Conservation (phyloP, 2,329 filamentous ascomycete species). For the Pseudopyricularia cyperi region DNA sequence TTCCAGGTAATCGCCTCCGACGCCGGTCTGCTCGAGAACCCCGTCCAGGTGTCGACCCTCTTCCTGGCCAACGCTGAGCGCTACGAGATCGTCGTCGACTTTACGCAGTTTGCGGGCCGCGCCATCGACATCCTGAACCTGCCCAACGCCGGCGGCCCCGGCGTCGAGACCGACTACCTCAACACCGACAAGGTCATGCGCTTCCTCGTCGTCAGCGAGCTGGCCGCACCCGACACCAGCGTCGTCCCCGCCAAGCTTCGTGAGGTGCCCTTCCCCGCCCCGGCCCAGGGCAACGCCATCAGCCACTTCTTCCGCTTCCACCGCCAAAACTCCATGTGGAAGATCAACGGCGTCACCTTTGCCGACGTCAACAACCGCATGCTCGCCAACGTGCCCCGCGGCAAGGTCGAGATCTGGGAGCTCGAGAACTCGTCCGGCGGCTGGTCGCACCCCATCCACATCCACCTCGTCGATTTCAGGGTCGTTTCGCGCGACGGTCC, state of each 20-base stretch:
- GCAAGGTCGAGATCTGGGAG: constrained; percentile 34
- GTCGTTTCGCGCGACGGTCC: constrained; percentile 31
- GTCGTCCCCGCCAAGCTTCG: constrained; percentile 20
- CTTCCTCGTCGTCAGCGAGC: constrained; percentile 31
- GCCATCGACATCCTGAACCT: constrained; percentile 27
- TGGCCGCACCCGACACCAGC: constrained; percentile 18
- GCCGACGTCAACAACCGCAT: constrained; percentile 32
- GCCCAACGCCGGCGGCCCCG: constrained; percentile 18
- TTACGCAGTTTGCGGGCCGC: constrained; percentile 31
- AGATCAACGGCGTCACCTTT: constrained; percentile 37
- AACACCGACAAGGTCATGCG: constrained; percentile 38
- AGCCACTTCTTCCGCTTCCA: constrained; percentile 33
- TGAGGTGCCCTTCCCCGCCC: constrained; percentile 23
- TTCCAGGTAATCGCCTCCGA: constrained; percentile 44
- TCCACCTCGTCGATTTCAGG: constrained; percentile 46
- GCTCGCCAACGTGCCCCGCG: constrained; percentile 30
- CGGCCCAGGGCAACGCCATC: constrained; percentile 15
- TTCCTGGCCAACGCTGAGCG: constrained; percentile 41
- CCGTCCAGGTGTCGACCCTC: constrained; percentile 16
- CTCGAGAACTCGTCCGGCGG: constrained; percentile 34
- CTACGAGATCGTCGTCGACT: constrained; percentile 46
- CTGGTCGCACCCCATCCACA: constrained; percentile 41
- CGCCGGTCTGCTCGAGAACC: constrained; percentile 32
- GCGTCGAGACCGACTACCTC: constrained; percentile 32
- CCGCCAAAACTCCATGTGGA: constrained; percentile 28